Percentiles rank a stretch among this genome's conserved stretches.
Conservation (phyloP, 352 stramenopile genomes). For the Globisporangium canariense region DNA sequence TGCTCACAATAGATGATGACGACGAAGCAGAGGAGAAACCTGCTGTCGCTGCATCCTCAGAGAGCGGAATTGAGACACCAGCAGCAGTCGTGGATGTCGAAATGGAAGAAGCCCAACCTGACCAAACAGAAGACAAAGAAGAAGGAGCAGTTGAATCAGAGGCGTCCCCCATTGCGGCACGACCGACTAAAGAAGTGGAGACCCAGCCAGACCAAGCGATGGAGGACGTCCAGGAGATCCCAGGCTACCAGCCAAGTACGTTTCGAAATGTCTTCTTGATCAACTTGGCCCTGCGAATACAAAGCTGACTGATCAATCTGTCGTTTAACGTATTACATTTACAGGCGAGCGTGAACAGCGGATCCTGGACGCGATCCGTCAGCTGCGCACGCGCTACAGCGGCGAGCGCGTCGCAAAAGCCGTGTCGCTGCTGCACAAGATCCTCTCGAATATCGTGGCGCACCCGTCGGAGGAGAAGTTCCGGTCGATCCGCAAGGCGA, state of each 20-base stretch:
- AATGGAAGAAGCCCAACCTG: slow-evolving; percentile 16
- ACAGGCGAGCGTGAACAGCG: slow-evolving; percentile 57
- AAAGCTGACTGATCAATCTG: not conserved
- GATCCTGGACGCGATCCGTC: slow-evolving; percentile 38
- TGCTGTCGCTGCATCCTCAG: not conserved
- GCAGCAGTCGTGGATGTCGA: slow-evolving; percentile 13
- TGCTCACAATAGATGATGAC: not conserved
- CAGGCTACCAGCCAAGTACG: slow-evolving; percentile 16
- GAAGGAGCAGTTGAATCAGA: not conserved
- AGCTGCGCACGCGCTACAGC: slow-evolving; percentile 33
- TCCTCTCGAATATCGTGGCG: slow-evolving; percentile 75
- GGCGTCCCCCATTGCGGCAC: not conserved
- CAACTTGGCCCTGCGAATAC: too few species aligned
- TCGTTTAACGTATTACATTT: not conserved
- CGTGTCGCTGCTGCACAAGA: slow-evolving; percentile 50
- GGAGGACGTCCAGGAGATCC: slow-evolving; percentile 1
- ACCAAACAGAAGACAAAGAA: not conserved
- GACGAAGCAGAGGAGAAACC: not conserved
- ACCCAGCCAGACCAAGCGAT: slow-evolving; percentile 4
- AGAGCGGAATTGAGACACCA: not conserved
- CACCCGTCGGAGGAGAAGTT: slow-evolving; percentile 56
- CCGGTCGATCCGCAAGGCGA: slow-evolving; percentile 62
- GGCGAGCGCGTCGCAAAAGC: slow-evolving; percentile 31
- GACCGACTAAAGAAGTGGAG: not conserved
- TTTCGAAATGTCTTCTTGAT: not conserved